Base-by-base conservation (phyloP, 768 basidiomycete species). In the Porphyrellus cyaneotinctus region DNA sequence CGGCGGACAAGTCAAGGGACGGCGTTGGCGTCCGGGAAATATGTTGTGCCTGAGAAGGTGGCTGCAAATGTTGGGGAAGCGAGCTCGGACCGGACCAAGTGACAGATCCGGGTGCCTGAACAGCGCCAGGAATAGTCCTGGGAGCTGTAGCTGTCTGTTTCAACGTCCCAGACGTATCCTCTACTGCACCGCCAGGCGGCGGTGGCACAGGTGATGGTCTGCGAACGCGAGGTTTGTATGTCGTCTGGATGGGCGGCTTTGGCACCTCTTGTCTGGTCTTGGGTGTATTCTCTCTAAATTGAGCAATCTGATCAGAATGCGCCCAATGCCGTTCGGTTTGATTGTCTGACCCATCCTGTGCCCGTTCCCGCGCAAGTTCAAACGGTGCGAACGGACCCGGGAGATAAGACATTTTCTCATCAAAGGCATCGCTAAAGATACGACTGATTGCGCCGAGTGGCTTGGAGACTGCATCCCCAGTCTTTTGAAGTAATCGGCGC, bases 391-490 rank as follows among this genome's bases (percentile, higher is more conserved):
- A 86, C 2, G 85, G 84, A 0, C 84, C 84, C 1, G 85, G 85
- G 6, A 85, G 74, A 63, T 81, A 83, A 2, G 79, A 70, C 44
- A 87, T 71, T 57, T 82, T 83, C 57, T 81, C 83, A 60, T 91
- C 88, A 12, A 93, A 71, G 0, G 90, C 91, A 41, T 89, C 89
- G 54, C 81, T 88, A 66, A 95, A 86, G 55, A 97, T 93, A 47
- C 88, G 83, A 17, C 91, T 81, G 46, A 97, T 87, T 2, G 93
- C 91, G 57, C 75, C 89, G n/a, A 97, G 78, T 4, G 93, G 93
- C 66, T 92, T 93, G 9, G 88, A 92, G 51, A 95, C 87, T 0
- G 83, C 88, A 64, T 93, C 90, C 9, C 93, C 91, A 0, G 94
- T 95, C 66, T 88, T 88, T 70, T 93, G 93, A 39, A 95, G 76